Percentiles rank a stretch among this genome's conserved stretches.
These are phyloP conservation scores for Rhododendron williamsianum DNA, from an alignment of 148 eudicot species.

Conservation along the genomic window DNA sequence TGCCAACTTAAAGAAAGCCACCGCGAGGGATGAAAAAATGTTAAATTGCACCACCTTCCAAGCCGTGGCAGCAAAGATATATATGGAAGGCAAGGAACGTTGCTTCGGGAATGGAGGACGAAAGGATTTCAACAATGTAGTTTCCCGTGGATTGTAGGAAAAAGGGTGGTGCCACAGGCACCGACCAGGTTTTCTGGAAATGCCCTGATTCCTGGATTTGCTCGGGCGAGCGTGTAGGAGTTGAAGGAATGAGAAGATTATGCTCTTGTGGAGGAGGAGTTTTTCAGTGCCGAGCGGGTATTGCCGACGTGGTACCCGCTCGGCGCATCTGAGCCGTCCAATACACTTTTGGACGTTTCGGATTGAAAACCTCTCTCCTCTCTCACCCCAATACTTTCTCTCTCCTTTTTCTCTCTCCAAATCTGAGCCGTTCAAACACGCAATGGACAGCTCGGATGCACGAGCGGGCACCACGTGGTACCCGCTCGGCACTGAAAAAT, in stretches of 20 bases:
- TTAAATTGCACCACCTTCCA: conserved; percentile 13
- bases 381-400: too few species aligned
- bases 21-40: neutral
- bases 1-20: neutral
- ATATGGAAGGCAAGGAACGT: conserved; percentile 2
- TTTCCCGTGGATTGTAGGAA: conserved; percentile 9
- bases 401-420: too few species aligned
- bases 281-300: too few species aligned
- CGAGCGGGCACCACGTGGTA: too few species aligned
- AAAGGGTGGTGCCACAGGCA: neutral
- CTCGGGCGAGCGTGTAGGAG: conserved; percentile 2
- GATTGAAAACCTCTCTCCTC: too few species aligned
- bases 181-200: conserved; percentile 19
- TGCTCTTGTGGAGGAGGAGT: neutral
- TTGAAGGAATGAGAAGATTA: conserved; percentile 12
- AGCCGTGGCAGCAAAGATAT: conserved; percentile 8
- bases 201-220: conserved; percentile 14
- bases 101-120: neutral
- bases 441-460: too few species aligned
- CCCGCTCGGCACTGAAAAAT: too few species aligned
- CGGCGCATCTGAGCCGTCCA: too few species aligned
- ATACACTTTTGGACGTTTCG: too few species aligned
- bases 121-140: neutral
- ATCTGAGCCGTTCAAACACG: too few species aligned
- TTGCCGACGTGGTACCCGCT: too few species aligned